Evolutionary conservation across 1,284 basidiomycete genomes (phyloP), one percentile per base, ranked within the genome.

Genomic region (Abortiporus biennis): DNA sequence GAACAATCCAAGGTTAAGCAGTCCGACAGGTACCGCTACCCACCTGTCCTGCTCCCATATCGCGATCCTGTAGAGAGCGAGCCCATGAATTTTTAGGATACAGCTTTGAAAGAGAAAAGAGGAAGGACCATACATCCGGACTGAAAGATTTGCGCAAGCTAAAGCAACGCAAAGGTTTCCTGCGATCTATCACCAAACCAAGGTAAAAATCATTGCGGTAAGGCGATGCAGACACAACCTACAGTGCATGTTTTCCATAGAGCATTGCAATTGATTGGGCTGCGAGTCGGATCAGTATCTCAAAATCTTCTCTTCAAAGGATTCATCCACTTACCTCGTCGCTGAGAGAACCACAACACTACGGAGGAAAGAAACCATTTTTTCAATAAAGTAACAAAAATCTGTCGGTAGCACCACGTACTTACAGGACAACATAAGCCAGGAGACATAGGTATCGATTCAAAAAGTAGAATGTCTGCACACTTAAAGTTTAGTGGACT

Each of bases 401-500:
- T n/a, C n/a, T n/a, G n/a, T n/a, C n/a, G n/a, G n/a, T n/a, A n/a
- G n/a, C n/a, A n/a, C n/a, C n/a, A n/a, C n/a, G n/a, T n/a, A n/a
- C 37, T 39, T 9, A 39, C 37, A 23, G 15, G 20, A n/a, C 13
- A 9, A 39, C 19, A n/a, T 27, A 22, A 6, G 37, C 37, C 5
- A 23, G 13, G 13, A 39, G 23, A 6, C 15, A 11, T 8, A n/a
- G n/a, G 19, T 39, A 39, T 24, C 37, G 20, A 25, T 12, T 25
- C 11, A 27, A n/a, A 17, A 39, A 39, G 22, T 39, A 39, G 23
- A 39, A 39, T 11, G 30, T 39, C 37, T 39, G 20, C 19, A 19
- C 13, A 5, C 11, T 8, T 37, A 16, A 11, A 24, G 15, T 9
- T 22, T 11, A 15, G 23, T 12, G 13, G 15, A 4, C 8, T 39